Evolutionary conservation across 495 filamentous ascomycete species (phyloP).

Genomic region (Neurospora africana): DNA sequence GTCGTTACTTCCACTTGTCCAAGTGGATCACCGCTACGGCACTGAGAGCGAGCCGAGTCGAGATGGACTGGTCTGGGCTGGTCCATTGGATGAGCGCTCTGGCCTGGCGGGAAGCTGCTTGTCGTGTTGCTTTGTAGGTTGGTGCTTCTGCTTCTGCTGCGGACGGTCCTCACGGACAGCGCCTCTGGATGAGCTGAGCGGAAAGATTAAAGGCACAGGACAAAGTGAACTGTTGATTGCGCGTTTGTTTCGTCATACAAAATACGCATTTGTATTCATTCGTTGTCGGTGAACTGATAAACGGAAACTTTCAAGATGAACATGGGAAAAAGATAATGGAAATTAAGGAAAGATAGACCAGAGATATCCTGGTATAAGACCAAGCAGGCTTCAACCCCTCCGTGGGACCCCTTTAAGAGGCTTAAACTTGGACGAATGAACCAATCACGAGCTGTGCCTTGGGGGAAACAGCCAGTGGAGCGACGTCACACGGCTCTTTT

Average conservation of each 20-base stretch:
- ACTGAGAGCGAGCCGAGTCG: neutral
- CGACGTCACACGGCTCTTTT: constrained; percentile 9
- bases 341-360: neutral
- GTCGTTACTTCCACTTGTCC: neutral
- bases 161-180: neutral
- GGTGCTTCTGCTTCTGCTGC: neutral
- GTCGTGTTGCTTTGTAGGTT: neutral
- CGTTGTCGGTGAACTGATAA: neutral
- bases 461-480: neutral
- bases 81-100: neutral
- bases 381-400: constrained; percentile 6
- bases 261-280: neutral
- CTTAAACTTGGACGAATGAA: constrained; percentile 6
- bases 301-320: neutral
- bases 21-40: neutral
- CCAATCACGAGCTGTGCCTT: constrained; percentile 14
- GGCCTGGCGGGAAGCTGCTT: neutral
- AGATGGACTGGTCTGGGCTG: neutral
- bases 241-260: neutral
- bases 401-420: constrained; percentile 1
- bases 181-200: neutral
- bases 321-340: neutral
- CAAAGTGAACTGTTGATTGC: neutral
- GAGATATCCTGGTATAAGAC: neutral
- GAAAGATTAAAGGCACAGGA: neutral